Conservation (phyloP, 208 protist genomes). For the Leptomonas seymouri region DNA sequence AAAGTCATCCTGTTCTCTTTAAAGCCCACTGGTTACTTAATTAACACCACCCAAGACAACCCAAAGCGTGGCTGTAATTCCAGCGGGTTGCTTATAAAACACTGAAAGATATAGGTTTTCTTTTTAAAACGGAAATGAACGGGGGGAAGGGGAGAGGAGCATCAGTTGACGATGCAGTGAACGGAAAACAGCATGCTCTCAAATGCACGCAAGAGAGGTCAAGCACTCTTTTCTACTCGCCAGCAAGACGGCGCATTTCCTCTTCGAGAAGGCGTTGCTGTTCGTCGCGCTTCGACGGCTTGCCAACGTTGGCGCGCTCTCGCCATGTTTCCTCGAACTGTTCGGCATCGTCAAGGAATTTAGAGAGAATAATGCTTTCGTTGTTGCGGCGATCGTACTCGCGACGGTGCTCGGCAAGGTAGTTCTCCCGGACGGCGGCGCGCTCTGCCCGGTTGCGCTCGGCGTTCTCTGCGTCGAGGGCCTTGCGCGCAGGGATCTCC, state of each 20-base stretch:
- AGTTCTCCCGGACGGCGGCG: conserved; percentile 60
- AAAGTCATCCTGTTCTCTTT: too few relatives aligned
- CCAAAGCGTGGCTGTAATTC: too few relatives aligned
- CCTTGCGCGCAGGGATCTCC: conserved; percentile 76
- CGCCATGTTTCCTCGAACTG: conserved; percentile 61
- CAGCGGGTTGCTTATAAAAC: too few relatives aligned
- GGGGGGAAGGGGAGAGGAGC: too few relatives aligned
- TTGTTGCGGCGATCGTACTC: conserved; percentile 79
- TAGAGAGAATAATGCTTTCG: conserved; percentile 56
- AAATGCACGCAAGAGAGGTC: too few relatives aligned
- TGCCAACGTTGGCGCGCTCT: conserved; percentile 37
- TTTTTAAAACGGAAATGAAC: too few relatives aligned
- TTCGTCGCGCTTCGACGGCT: conserved; percentile 79
- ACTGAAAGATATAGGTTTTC: too few relatives aligned
- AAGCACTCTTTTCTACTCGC: neutral
- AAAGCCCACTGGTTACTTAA: too few relatives aligned
- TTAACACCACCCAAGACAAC: too few relatives aligned
- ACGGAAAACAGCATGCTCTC: too few relatives aligned
- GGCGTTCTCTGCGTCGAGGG: conserved; percentile 47
- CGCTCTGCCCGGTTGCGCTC: conserved; percentile 62
- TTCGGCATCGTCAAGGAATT: conserved; percentile 64
- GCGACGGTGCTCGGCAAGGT: conserved; percentile 73
- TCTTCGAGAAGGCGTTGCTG: conserved; percentile 72
- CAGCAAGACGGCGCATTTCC: conserved; percentile 66
- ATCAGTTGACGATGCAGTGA: too few relatives aligned